Conservation (phyloP, 179 eudicot species). For the Silene vulgaris region DNA sequence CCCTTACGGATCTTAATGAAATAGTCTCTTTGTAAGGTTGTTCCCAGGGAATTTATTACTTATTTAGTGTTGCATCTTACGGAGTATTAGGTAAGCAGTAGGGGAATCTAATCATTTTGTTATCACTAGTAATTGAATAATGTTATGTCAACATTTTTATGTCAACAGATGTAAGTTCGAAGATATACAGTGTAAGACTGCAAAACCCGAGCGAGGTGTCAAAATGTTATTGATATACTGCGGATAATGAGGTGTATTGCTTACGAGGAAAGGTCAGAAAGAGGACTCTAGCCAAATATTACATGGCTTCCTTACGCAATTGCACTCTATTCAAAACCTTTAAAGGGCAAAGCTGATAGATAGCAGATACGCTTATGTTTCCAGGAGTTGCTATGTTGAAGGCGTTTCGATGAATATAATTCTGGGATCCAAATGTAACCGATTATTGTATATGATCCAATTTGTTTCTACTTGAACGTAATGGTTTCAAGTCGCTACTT, state of each 20-base stretch:
- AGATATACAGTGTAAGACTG: slow-evolving; percentile 14
- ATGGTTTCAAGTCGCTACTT: no score
- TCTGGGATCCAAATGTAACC: no score
- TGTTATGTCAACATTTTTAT: slow-evolving; percentile 15
- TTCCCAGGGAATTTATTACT: no score
- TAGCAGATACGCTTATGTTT: background rate
- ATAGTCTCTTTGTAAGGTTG: no score
- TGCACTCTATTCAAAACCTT: background rate
- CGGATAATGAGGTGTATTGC: background rate
- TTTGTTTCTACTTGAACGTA: no score
- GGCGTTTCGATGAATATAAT: no score
- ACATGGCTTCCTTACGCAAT: background rate
- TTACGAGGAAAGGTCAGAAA: background rate
- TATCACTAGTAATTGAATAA: background rate
- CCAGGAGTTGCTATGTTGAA: no score
- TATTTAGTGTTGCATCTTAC: no score
- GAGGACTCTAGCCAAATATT: slow-evolving; percentile 6
- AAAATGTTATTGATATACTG: background rate
- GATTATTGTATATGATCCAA: no score
- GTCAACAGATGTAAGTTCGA: slow-evolving; percentile 29
- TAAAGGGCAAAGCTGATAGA: slow-evolving; percentile 12
- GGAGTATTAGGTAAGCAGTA: no score
- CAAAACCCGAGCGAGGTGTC: background rate
- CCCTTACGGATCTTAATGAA: no score
- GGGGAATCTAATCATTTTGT: no score